Evolutionary conservation across 345 rosid genomes (phyloP).

Genomic region (Moricandia moricandioides): DNA sequence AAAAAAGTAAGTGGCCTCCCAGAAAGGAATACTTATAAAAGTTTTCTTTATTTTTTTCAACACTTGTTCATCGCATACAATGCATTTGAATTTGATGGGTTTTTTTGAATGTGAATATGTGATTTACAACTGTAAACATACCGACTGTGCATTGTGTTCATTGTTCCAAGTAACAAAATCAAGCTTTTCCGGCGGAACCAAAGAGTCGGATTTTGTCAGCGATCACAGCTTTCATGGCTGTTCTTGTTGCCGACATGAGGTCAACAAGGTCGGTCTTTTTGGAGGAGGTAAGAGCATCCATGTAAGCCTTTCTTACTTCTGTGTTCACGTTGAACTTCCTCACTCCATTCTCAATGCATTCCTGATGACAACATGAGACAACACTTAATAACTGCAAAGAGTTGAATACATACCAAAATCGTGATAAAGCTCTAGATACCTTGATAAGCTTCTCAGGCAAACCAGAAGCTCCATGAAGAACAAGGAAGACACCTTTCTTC

Average conservation of each 20-base stretch:
- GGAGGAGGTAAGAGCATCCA: slow-evolving; percentile 55
- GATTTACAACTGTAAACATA: slow-evolving; percentile 8
- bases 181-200: slow-evolving; percentile 88
- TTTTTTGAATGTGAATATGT: not conserved
- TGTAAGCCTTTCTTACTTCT: slow-evolving; percentile 77
- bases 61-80: slow-evolving; percentile 6
- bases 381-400: not conserved
- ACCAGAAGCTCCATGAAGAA: slow-evolving; percentile 98
- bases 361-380: slow-evolving; percentile 38
- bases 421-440: slow-evolving; percentile 42
- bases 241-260: slow-evolving; percentile 69
- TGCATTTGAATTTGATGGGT: not conserved
- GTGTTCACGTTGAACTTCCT: slow-evolving; percentile 94
- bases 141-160: not conserved
- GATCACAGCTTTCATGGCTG: slow-evolving; percentile 80
- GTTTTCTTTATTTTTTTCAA: slow-evolving; percentile 12
- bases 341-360: slow-evolving; percentile 68
- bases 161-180: slow-evolving; percentile 6
- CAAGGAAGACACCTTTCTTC: slow-evolving; percentile 77
- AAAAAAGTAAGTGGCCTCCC: not conserved
- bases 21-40: not conserved
- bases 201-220: slow-evolving; percentile 82
- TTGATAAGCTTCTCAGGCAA: slow-evolving; percentile 64
- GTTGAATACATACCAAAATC: not conserved
- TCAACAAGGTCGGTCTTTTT: slow-evolving; percentile 64